These are phyloP conservation scores for Blastomyces emzantsi DNA, from an alignment of 2,329 filamentous ascomycete species.

Conservation along the genomic window DNA sequence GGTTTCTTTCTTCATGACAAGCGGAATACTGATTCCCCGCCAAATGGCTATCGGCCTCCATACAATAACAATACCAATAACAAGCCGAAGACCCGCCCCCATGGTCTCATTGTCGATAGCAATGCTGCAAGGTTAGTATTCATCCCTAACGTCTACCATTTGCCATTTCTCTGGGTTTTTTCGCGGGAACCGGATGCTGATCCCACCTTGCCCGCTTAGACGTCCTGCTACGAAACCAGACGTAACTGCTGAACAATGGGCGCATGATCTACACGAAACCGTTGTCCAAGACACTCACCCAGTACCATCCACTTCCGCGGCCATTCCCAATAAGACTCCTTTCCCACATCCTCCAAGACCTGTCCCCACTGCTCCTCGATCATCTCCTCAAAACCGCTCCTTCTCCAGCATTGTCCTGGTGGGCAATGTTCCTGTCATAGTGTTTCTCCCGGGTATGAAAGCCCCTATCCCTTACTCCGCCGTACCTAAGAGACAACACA, in stretches of 20 bases:
- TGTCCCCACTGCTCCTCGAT: constrained; percentile 43
- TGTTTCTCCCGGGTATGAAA: constrained; percentile 68
- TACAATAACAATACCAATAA: constrained; percentile 27
- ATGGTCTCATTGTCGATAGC: constrained; percentile 41
- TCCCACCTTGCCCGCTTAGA: constrained; percentile 22
- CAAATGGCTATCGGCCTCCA: constrained; percentile 59
- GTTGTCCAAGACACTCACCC: constrained; percentile 36
- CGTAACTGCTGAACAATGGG: constrained; percentile 67
- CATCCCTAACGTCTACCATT: constrained; percentile 1
- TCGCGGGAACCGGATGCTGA: constrained; percentile 9
- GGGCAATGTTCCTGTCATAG: constrained; percentile 75
- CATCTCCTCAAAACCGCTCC: constrained; percentile 59
- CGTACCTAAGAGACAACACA: constrained; percentile 81
- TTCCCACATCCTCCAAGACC: constrained; percentile 27
- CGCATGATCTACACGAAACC: constrained; percentile 86
- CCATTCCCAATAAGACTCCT: constrained; percentile 21
- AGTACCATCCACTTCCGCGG: constrained; percentile 22
- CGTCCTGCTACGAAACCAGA: constrained; percentile 36
- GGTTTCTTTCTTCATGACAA: constrained; percentile 98
- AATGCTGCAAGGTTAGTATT: constrained; percentile 36
- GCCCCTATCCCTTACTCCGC: constrained; percentile 61
- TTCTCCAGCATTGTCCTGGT: constrained; percentile 78
- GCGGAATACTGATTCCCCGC: constrained; percentile 63
- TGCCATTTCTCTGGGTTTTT: constrained; percentile 6
- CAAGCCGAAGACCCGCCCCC: constrained; percentile 47